Evolutionary conservation across 495 filamentous ascomycete genomes (phyloP), one percentile per base, ranked within the genome.

Genomic region (Xylaria palmicola): DNA sequence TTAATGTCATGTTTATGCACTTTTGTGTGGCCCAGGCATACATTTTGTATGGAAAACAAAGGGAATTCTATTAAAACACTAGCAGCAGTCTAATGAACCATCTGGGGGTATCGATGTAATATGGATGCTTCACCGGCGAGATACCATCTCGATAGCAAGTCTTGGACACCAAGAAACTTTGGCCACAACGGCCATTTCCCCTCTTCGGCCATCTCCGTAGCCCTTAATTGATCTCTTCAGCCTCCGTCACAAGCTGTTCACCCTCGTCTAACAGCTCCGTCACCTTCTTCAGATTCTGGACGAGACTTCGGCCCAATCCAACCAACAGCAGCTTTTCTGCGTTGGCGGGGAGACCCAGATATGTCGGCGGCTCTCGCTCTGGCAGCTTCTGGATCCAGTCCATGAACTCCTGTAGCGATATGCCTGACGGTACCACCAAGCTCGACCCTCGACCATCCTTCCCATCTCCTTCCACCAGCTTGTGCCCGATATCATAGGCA

Each of bases 311-410:
- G 40, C 93, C 94, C 70, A 97, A 88, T 13, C 91, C 93, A 34
- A 97, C 91, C 43, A 99, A 75, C 68, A 99, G 74, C 72, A 99
- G 68, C 77, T 98, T 98, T 85, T 99, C 94, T 48, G 94, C 95
- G 70, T 98, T 97, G 22, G 92, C 90, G 37, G 94, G 95, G 59
- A 99, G 74, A 26, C 94, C 95, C n/a, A 99, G 79, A 71, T 97
- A 99, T 6, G 92, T 97, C 0, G 94, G 94, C 44, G 94, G 94
- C 71, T 99, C 94, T 67, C 94, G 84, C 81, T 99, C 94, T 12
- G 94, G 94, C 62, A 99, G 77, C 40, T 82, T 83, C 65, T 96
- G 89, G 47, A 98, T 93, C 94, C 94, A 99, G 40, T 83, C 83
- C 75, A 90, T 87, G 68, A 98, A 97, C 64, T 96, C 91, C 57